Conservation (phyloP, 768 basidiomycete species). For the Tremella mesenterica region DNA sequence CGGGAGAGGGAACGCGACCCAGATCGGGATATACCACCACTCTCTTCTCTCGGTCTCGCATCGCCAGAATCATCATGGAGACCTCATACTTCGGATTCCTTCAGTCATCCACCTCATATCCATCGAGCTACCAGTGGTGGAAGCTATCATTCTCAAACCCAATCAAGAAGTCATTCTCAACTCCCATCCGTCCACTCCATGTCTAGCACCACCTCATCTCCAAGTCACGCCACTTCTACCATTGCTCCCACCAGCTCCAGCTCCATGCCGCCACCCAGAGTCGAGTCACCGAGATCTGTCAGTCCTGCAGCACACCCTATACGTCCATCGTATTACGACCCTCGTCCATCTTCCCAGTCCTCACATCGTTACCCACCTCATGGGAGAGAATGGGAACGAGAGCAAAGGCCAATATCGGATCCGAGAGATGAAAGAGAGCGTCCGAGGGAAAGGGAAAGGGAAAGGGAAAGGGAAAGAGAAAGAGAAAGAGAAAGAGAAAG, state of each 20-base stretch:
- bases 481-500: slow-evolving; percentile 5
- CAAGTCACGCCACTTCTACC: slow-evolving; percentile 1
- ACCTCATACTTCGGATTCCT: too few relatives aligned
- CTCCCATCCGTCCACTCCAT: neutral
- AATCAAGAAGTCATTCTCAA: neutral
- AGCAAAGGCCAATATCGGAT: neutral
- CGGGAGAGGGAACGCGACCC: neutral
- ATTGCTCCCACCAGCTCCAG: neutral
- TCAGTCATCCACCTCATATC: neutral
- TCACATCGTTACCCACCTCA: neutral
- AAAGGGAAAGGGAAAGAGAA: slow-evolving; percentile 1
- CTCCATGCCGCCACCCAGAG: neutral
- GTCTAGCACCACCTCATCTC: neutral
- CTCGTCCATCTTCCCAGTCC: neutral
- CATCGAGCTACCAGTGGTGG: neutral
- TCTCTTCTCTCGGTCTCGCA: neutral
- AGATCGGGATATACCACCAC: neutral
- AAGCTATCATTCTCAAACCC: neutral
- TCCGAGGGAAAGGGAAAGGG: neutral
- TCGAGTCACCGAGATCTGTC: neutral
- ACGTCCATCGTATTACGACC: neutral
- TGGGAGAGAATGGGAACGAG: too few relatives aligned
- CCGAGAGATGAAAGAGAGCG: neutral
- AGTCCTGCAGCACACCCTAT: too few relatives aligned
- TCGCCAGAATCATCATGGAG: neutral